Evolutionary conservation across 257 asterid genomes (phyloP).

Genomic region (Ophiorrhiza pumila): DNA sequence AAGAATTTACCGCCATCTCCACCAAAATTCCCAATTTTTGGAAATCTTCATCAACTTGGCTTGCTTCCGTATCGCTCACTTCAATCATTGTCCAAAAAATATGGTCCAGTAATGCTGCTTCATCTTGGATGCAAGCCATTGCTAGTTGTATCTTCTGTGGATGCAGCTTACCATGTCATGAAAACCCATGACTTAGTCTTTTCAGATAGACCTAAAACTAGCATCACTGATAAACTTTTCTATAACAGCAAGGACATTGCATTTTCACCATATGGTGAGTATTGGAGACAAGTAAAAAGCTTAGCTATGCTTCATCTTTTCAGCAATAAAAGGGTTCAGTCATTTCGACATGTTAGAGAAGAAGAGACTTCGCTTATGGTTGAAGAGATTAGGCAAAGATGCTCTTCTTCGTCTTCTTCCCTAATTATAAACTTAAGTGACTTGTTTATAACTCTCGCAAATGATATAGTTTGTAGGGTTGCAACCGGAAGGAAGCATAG

Average conservation of each 20-base stretch:
- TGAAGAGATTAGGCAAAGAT: not conserved
- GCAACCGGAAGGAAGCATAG: not conserved
- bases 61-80: too few relatives aligned
- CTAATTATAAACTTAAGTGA: not conserved
- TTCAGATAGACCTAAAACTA: not conserved
- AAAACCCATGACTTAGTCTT: constrained; percentile 11
- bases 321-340: too few relatives aligned
- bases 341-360: constrained; percentile 1
- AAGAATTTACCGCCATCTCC: too few relatives aligned
- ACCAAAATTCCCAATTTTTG: too few relatives aligned
- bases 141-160: constrained; percentile 1
- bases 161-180: constrained; percentile 4
- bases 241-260: not conserved
- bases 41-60: too few relatives aligned
- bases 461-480: not conserved
- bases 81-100: too few relatives aligned
- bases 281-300: constrained; percentile 4
- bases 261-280: too few relatives aligned
- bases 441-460: not conserved
- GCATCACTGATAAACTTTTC: not conserved
- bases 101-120: too few relatives aligned
- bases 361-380: not conserved
- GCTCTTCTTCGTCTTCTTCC: not conserved
- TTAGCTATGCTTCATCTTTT: not conserved
- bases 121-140: too few relatives aligned